These are phyloP conservation scores for Neofusicoccum sp. DNA, from an alignment of 2,329 filamentous ascomycete species.

Conservation along the genomic window DNA sequence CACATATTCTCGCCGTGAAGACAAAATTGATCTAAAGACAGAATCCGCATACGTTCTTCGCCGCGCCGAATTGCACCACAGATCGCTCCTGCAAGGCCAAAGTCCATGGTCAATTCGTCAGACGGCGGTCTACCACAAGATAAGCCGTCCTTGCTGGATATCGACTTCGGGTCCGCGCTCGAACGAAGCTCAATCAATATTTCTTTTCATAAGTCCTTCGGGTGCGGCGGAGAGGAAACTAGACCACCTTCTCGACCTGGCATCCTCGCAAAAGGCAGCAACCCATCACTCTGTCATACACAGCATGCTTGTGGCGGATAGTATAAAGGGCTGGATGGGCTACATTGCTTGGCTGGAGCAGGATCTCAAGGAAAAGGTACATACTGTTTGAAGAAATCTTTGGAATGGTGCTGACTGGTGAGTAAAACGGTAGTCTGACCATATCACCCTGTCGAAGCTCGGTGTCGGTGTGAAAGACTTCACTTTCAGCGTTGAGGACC, in stretches of 20 bases:
- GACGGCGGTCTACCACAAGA: constrained; percentile 17
- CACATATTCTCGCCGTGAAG: background rate
- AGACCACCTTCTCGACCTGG: background rate
- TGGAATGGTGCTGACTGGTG: background rate
- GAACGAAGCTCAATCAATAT: background rate
- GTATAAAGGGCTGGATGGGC: constrained; percentile 14
- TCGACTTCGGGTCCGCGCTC: background rate
- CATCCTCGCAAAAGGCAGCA: background rate
- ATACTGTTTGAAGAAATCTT: background rate
- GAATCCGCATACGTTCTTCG: constrained; percentile 18
- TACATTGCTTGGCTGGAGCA: constrained; percentile 21
- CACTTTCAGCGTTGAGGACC: constrained; percentile 17
- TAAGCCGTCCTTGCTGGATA: background rate
- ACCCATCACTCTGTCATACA: background rate
- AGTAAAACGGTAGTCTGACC: background rate
- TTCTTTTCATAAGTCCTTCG: constrained; percentile 17
- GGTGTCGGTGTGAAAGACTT: background rate
- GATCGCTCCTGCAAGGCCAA: constrained; percentile 8
- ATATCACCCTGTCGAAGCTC: background rate
- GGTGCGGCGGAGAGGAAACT: background rate
- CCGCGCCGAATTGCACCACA: constrained; percentile 14
- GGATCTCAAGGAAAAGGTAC: constrained; percentile 11
- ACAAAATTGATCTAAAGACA: background rate
- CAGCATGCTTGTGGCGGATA: constrained; percentile 12
- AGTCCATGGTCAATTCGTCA: constrained; percentile 20